Conservation (phyloP, 495 filamentous ascomycete species). For the Aspergillus wentii region DNA sequence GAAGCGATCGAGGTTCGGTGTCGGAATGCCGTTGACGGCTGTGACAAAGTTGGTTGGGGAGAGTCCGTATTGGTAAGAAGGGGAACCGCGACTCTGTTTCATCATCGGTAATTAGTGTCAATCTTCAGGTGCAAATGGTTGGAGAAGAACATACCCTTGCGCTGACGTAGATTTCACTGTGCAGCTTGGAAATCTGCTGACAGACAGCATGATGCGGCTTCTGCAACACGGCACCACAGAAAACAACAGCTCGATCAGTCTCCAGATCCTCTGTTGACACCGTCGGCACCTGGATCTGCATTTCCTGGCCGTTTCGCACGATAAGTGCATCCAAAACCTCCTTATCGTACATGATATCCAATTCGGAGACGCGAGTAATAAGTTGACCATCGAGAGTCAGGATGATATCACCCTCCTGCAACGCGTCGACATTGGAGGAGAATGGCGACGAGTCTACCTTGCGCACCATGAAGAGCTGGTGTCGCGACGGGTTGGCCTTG, state of each 20-base stretch:
- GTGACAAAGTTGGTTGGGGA: slow-evolving; percentile 97
- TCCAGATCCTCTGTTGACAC: slow-evolving; percentile 87
- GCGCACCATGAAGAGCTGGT: slow-evolving; percentile 97
- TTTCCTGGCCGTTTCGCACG: slow-evolving; percentile 78
- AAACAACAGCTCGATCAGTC: slow-evolving; percentile 84
- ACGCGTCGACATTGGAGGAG: slow-evolving; percentile 30
- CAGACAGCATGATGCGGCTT: slow-evolving; percentile 92
- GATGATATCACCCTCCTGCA: slow-evolving; percentile 90
- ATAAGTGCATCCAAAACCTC: slow-evolving; percentile 78
- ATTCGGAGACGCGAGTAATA: slow-evolving; percentile 85
- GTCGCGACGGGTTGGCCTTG: slow-evolving; percentile 76
- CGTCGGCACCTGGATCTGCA: slow-evolving; percentile 74
- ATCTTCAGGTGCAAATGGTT: no score
- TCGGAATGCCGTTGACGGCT: slow-evolving; percentile 83
- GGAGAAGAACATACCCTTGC: slow-evolving; percentile 54
- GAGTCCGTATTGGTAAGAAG: slow-evolving; percentile 87
- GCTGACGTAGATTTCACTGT: slow-evolving; percentile 94
- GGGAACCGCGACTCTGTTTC: slow-evolving; percentile 69
- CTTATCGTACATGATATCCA: slow-evolving; percentile 95
- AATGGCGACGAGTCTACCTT: slow-evolving; percentile 74
- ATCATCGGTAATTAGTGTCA: no score
- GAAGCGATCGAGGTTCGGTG: slow-evolving; percentile 75
- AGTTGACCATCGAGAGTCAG: slow-evolving; percentile 86
- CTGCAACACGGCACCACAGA: slow-evolving; percentile 93
- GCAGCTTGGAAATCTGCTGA: slow-evolving; percentile 95